Percentiles rank a stretch among this genome's conserved stretches.
These are phyloP conservation scores for Neurospora crassa DNA, from an alignment of 2,329 filamentous ascomycete genomes.

Conservation along the genomic window DNA sequence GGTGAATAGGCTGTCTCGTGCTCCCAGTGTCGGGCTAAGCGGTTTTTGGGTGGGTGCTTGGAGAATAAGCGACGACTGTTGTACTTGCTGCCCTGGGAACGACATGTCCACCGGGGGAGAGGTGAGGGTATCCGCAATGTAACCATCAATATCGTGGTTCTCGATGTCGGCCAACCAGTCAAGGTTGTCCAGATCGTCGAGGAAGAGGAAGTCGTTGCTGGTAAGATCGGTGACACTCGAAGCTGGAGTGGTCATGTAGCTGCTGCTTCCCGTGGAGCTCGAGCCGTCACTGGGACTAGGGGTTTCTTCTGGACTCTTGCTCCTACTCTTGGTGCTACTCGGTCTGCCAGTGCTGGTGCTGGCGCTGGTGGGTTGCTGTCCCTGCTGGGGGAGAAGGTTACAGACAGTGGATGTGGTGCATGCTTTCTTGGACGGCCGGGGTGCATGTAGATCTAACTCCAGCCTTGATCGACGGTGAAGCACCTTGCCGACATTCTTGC, in stretches of 20 bases:
- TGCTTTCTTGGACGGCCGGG: not conserved
- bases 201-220: not conserved
- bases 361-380: not conserved
- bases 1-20: not conserved
- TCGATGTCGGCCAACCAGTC: not conserved
- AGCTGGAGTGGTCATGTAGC: not conserved
- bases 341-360: not conserved
- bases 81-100: not conserved
- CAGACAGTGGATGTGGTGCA: not conserved
- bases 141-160: not conserved
- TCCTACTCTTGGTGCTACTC: not conserved
- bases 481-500: slow-evolving; percentile 5
- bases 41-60: not conserved
- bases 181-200: not conserved
- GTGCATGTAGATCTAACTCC: not conserved
- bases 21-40: not conserved
- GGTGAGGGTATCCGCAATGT: not conserved
- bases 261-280: not conserved
- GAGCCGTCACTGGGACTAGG: not conserved
- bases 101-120: not conserved
- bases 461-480: slow-evolving; percentile 4
- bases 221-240: not conserved
- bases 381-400: not conserved
- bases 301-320: not conserved
- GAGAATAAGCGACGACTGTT: not conserved